A percentile compares a stretch with the other conserved stretches of the same genome.
Evolutionary conservation across 2,329 filamentous ascomycete species (phyloP).

Genomic region (Periglandula ipomoeae): DNA sequence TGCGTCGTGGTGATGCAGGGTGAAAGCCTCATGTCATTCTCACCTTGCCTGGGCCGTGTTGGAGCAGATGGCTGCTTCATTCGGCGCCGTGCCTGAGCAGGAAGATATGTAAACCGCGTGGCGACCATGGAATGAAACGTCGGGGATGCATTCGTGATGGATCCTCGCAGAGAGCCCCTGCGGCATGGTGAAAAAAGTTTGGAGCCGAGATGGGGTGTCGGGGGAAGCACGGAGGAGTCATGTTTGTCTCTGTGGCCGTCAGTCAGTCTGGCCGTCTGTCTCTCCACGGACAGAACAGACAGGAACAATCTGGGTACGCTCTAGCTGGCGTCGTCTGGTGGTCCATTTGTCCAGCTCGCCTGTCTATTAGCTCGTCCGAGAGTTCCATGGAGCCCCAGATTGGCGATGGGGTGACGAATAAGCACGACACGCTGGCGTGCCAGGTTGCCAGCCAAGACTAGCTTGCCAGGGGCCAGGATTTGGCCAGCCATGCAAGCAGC

Average conservation of each 20-base stretch:
- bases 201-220: background rate
- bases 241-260: no score
- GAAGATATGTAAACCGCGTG: background rate
- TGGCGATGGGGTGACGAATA: background rate
- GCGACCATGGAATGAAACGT: constrained; percentile 2
- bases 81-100: background rate
- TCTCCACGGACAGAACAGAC: no score
- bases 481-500: no score
- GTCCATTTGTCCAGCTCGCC: no score
- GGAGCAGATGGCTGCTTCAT: background rate
- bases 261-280: background rate
- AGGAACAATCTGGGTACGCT: no score
- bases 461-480: background rate
- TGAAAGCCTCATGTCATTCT: background rate
- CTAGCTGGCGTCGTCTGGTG: no score
- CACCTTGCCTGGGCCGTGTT: background rate
- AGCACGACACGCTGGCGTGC: background rate
- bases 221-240: background rate
- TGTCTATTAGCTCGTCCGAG: background rate
- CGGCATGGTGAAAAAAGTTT: background rate
- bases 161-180: background rate
- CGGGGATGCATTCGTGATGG: background rate
- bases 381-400: background rate
- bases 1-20: background rate
- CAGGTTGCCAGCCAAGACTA: background rate